Evolutionary conservation across 352 stramenopile genomes (phyloP).

Genomic region (Halophytophthora polymorphica): DNA sequence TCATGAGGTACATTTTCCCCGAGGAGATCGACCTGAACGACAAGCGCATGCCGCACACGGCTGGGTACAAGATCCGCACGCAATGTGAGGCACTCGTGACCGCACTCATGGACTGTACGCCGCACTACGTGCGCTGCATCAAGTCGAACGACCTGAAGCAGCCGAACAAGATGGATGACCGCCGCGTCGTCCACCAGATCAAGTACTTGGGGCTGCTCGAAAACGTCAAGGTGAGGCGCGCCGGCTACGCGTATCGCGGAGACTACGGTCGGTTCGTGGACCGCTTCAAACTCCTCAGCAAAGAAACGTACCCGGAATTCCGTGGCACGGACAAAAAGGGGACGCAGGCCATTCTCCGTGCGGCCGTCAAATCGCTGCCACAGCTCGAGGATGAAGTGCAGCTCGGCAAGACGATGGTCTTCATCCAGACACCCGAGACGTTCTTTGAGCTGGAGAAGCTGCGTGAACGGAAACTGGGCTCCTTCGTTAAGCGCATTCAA

Average conservation of each 20-base stretch:
- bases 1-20: conserved; percentile 84
- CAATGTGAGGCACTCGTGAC: conserved; percentile 87
- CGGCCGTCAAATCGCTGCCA: conserved; percentile 65
- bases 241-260: conserved; percentile 82
- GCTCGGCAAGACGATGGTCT: conserved; percentile 89
- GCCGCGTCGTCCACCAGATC: conserved; percentile 85
- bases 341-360: conserved; percentile 74
- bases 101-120: conserved; percentile 87
- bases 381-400: conserved; percentile 83
- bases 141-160: conserved; percentile 91
- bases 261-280: conserved; percentile 86
- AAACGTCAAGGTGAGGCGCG: conserved; percentile 86
- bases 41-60: conserved; percentile 76
- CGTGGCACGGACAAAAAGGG: conserved; percentile 80
- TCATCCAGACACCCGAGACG: conserved; percentile 87
- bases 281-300: conserved; percentile 77
- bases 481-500: conserved; percentile 79
- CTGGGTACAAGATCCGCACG: conserved; percentile 80
- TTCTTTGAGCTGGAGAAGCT: conserved; percentile 90
- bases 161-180: conserved; percentile 80
- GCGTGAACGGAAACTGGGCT: conserved; percentile 75
- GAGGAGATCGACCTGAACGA: conserved; percentile 82
- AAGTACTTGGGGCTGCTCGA: conserved; percentile 87
- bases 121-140: conserved; percentile 91
- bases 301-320: conserved; percentile 83